Conservation (phyloP, 176 grass and related monocot species). For the Chloris gayana region DNA sequence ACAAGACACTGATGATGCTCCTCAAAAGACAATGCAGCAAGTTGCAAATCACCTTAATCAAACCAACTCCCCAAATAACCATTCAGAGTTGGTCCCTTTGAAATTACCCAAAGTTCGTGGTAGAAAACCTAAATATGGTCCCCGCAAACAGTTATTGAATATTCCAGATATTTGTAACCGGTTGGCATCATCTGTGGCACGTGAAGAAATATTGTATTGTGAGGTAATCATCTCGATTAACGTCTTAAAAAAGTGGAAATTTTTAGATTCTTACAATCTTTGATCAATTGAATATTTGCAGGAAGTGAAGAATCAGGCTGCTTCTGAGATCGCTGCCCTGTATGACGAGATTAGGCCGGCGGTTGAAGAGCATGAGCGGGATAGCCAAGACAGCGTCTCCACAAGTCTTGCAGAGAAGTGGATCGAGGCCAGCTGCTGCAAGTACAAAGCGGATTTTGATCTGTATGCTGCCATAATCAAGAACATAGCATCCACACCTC, state of each 20-base stretch:
- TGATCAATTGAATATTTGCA: slow-evolving; percentile 35
- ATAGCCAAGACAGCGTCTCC: slow-evolving; percentile 87
- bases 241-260: background rate
- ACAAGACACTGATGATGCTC: slow-evolving; percentile 31
- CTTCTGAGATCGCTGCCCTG: slow-evolving; percentile 61
- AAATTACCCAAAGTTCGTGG: slow-evolving; percentile 54
- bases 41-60: slow-evolving; percentile 35
- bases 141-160: slow-evolving; percentile 57
- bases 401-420: slow-evolving; percentile 88
- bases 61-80: slow-evolving; percentile 39
- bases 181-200: slow-evolving; percentile 61
- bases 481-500: slow-evolving; percentile 57
- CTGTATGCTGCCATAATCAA: slow-evolving; percentile 76
- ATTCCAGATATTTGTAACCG: slow-evolving; percentile 60
- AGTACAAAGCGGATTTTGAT: slow-evolving; percentile 94
- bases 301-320: slow-evolving; percentile 73
- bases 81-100: slow-evolving; percentile 39
- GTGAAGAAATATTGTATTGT: slow-evolving; percentile 77
- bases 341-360: slow-evolving; percentile 92
- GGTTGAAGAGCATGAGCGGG: slow-evolving; percentile 91
- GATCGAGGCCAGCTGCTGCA: slow-evolving; percentile 89
- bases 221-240: slow-evolving; percentile 52
- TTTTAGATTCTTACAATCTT: background rate
- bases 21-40: slow-evolving; percentile 47
- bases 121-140: slow-evolving; percentile 65